Base-by-base conservation (phyloP, 2,329 filamentous ascomycete genomes). In the Hymenoscyphus linearis region DNA sequence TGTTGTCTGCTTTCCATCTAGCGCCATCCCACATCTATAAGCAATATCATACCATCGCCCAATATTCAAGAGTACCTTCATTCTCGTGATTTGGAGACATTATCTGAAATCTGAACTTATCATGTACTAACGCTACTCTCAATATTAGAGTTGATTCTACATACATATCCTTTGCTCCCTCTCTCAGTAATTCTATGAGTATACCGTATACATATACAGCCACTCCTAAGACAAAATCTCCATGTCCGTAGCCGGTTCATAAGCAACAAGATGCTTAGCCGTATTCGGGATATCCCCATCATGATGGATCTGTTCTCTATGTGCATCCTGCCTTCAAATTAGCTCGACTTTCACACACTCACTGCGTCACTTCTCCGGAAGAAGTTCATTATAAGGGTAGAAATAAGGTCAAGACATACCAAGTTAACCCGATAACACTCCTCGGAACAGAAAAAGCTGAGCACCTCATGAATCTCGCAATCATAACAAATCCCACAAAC, bases 401-500 rank as follows among this genome's bases (percentile, higher is more conserved):
- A 31, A 31, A 4, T 2, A 4, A 31, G 5, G n/a, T 5, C 7
- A 26, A 57, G 9, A 61, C 64, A 22, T 59, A 69, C 69, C 52
- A 67, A 54, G 60, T 70, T 71, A 25, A 64, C 58, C 31, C 59
- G 31, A 58, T 69, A 69, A 56, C 69, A 71, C 2, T 65, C 60
- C 4, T 61, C 57, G 1, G 68, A 69, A 60, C 69, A 71, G 53
- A 67, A 70, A 44, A 64, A 66, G n/a, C 62, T 67, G 7, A 65
- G 52, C 6, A 65, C 36, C 14, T 66, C 64, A 37, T 69, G 62
- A n/a, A 65, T 58, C 25, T 55, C 58, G 31, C 69, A 71, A 25
- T 65, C 64, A 44, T 61, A 52, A 47, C 68, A 70, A 13, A 69
- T 59, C 2, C 68, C 66, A 22, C 61, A 60, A 12, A 59, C 26